Evolutionary conservation across 768 basidiomycete genomes (phyloP).

Genomic region (Rhodosporidiobolus odoratus): DNA sequence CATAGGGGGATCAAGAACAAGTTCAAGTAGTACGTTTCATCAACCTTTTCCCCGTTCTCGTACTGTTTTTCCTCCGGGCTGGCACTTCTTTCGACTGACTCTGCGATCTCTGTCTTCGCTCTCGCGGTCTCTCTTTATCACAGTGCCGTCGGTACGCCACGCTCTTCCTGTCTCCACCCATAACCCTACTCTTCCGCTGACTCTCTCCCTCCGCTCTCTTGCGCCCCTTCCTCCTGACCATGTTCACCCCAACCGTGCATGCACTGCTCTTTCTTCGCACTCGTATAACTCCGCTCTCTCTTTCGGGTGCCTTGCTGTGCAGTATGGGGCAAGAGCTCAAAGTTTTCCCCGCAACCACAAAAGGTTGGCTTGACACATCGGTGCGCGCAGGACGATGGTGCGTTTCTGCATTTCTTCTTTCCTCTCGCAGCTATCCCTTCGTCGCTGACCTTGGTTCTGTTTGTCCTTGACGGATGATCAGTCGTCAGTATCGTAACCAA

Average conservation of each 20-base stretch:
- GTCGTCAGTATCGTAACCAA: slow-evolving; percentile 30
- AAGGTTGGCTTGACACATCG: slow-evolving; percentile 41
- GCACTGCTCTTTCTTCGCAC: no score
- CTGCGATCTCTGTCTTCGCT: no score
- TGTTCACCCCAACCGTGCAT: no score
- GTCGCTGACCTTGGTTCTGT: background rate
- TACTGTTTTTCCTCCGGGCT: background rate
- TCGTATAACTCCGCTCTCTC: background rate
- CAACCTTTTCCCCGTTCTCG: no score
- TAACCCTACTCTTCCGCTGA: no score
- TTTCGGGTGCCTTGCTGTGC: background rate
- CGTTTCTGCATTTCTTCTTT: background rate
- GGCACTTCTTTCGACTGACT: no score
- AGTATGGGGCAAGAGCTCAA: slow-evolving; percentile 60
- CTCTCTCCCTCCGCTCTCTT: no score
- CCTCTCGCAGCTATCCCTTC: background rate
- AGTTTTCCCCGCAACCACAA: slow-evolving; percentile 43
- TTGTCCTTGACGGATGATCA: no score
- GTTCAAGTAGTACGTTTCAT: background rate
- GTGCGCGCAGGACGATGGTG: slow-evolving; percentile 37
- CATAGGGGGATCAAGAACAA: slow-evolving; percentile 13
- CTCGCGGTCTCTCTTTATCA: no score
- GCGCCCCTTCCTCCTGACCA: no score
- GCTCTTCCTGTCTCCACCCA: no score
- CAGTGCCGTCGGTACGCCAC: no score